phyloP scores from a whole-genome alignment of 371 early-diverging fungal species.

The Mucor circinelloides region DNA sequence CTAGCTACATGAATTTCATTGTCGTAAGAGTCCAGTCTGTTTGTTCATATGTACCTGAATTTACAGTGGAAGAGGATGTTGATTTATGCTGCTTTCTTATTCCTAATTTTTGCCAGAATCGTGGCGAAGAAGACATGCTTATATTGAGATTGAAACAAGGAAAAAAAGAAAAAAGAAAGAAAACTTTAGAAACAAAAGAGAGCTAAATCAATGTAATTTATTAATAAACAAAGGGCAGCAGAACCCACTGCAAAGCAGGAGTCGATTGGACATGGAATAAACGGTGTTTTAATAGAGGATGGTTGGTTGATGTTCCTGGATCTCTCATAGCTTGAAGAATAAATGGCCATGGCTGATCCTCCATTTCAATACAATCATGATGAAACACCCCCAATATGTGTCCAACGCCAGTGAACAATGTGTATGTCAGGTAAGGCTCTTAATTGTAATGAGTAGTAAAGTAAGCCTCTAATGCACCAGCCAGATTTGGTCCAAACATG shows the following conservation, averaged over 20 bases:
- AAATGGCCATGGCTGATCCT: not conserved
- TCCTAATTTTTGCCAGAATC: conserved; percentile 47
- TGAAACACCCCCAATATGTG: conserved; percentile 22
- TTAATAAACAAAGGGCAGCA: not conserved
- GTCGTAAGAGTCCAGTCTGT: not conserved
- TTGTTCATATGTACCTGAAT: conserved; percentile 8
- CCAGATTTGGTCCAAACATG: conserved; percentile 35
- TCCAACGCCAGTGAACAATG: conserved; percentile 30
- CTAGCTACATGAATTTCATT: not conserved
- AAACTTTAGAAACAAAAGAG: not conserved
- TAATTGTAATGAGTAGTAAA: conserved; percentile 1
- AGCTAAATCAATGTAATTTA: not conserved
- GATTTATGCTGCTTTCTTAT: conserved; percentile 33
- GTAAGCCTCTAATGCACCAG: conserved; percentile 18
- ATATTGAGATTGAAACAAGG: not conserved
- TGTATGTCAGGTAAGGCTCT: conserved; percentile 23
- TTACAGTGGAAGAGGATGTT: not conserved
- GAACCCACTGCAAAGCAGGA: not conserved
- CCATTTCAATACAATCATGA: conserved; percentile 30
- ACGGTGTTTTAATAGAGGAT: not conserved
- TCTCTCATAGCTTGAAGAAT: conserved; percentile 6
- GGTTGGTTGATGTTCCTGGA: not conserved
- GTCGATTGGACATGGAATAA: not conserved
- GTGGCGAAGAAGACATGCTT: conserved; percentile 24
- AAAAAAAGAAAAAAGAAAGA: not conserved